These are phyloP conservation scores for Fusarium sp. DNA, from an alignment of 2,329 filamentous ascomycete species.

Conservation along the genomic window DNA sequence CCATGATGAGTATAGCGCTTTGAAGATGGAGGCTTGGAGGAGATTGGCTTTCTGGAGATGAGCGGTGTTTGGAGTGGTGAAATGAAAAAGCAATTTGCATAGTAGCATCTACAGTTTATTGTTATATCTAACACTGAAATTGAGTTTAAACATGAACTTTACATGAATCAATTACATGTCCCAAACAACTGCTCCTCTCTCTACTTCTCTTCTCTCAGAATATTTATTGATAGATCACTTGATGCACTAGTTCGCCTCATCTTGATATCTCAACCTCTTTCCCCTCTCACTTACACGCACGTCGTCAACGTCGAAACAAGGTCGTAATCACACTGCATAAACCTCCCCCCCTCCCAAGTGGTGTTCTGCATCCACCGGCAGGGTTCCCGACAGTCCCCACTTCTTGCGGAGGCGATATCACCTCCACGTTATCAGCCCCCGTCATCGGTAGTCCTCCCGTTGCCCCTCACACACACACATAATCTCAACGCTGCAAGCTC, in stretches of 20 bases:
- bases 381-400: constrained; percentile 16
- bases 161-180: neutral
- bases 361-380: constrained; percentile 12
- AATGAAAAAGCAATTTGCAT: constrained; percentile 4
- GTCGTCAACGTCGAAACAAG: neutral
- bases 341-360: neutral
- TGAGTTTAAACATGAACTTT: neutral
- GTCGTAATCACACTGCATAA: neutral
- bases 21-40: constrained; percentile 48
- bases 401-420: constrained; percentile 7
- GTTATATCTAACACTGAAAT: neutral
- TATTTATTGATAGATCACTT: neutral
- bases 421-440: constrained; percentile 15
- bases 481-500: neutral
- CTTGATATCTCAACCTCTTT: neutral
- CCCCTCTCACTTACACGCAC: neutral
- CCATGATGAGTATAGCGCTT: constrained; percentile 45
- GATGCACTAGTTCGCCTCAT: neutral
- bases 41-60: constrained; percentile 46
- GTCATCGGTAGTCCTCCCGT: constrained; percentile 28
- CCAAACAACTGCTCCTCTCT: neutral
- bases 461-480: constrained; percentile 10
- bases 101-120: neutral
- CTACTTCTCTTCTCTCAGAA: neutral
- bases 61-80: neutral